Evolutionary conservation across 108 stramenopile genomes (phyloP), one percentile per base, ranked within the genome.

Genomic region (Mayamaea pseudoterrestris): DNA sequence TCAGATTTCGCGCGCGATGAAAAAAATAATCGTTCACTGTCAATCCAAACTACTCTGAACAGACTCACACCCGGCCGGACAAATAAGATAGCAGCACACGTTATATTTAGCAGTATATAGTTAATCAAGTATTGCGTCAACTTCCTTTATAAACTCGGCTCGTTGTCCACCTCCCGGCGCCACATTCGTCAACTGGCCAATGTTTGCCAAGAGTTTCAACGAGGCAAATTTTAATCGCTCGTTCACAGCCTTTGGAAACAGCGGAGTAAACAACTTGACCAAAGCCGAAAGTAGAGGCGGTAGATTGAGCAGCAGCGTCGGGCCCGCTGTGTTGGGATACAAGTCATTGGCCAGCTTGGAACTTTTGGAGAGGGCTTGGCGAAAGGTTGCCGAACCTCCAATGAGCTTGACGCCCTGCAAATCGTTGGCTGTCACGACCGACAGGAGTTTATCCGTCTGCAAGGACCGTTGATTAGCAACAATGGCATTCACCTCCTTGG

Each of bases 241-340:
- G 24, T 63, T 64, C 2, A 90, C 87, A 30, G 54, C 65, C 17
- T 37, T 18, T 2, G 89, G 81, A 60, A 90, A 83, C 21, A 90
- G 54, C 12, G 89, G 89, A 11, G 76, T 90, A 44, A 90, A 85
- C 7, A 90, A 30, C 45, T 76, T 80, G 14, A 78, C 81, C 23
- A 90, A 36, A 9, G 71, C 78, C 22, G 58, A 50, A 36, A 85
- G 47, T 17, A 90, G 40, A 2, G 6, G 30, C 14, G 89, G 89
- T 14, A 80, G 68, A 67, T 90, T 90, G 32, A 85, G 50, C 34
- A 90, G 39, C 24, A 90, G 57, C 23, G 83, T 81, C 5, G 80
- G 80, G 21, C 89, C 83, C 31, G 20, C 54, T 2, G 82, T 46
- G 18, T 58, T 49, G 0, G 89, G 89, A 42, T 80, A 90, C 31